Evolutionary conservation across 768 basidiomycete species (phyloP), one percentile per base, ranked within the genome.

Genomic region (Suillus cothurnatus): DNA sequence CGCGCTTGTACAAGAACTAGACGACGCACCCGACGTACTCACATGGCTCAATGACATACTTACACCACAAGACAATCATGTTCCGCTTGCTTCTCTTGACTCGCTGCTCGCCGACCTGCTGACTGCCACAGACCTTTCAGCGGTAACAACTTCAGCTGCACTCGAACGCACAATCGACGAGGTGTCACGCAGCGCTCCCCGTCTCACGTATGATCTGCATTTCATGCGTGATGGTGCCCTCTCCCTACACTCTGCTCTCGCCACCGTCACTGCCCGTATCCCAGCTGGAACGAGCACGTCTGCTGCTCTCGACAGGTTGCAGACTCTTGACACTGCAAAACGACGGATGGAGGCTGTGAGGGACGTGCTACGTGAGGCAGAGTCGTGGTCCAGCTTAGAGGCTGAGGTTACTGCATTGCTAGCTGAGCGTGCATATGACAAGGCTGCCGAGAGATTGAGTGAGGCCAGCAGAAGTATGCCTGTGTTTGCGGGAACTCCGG

Each of bases 331-430:
- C 76, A 87, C 85, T 12, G 84, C 95, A 34, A 97, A 95, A 73
- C 81, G 80, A 28, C 83, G 91, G 26, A 95, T 99, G 94, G 94
- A 95, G 74, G 88, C 89, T 0, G 86, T 94, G 1, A 83, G 95
- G 39, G 94, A 94, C 67, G 95, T 98, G 21, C 79, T 99, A 41
- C 87, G 90, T 31, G 97, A 99, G 74, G 96, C 97, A 15, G 96
- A 99, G 81, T 93, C 91, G 69, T 99, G 97, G 97, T 93, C 91
- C 64, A 93, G 94, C 2, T 84, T 99, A 55, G 97, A 99, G 75
- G 84, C 91, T 41, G 97, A 99, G 78, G 91, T 97, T 56, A 93
- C 92, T 0, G 82, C 90, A 3, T 84, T 97, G n/a, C 83, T 99
- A 49, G 79, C 84, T 17, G 92, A 95, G 69, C 85, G 86, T 70